Percentiles rank a stretch among this genome's conserved stretches.
Evolutionary conservation across 1,139 yeast genomes (phyloP).

Genomic region (Scheffersomyces illinoinensis): DNA sequence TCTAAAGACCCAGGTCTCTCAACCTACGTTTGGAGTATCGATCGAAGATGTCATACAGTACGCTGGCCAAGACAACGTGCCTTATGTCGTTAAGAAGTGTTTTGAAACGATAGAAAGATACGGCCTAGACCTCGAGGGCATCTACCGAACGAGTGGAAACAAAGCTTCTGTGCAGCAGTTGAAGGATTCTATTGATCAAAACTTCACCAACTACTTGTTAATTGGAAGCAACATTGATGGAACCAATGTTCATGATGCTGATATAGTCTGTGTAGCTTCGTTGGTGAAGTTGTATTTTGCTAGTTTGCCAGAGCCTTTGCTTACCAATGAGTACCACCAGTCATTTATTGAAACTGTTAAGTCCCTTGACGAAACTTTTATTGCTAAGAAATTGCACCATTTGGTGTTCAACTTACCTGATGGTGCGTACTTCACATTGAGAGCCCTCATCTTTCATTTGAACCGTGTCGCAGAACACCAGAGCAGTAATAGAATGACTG

Average conservation of each 20-base stretch:
- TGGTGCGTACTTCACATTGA: conserved; percentile 88
- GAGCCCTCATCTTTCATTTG: conserved; percentile 82
- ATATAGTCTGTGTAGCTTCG: conserved; percentile 73
- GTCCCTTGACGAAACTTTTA: conserved; percentile 46
- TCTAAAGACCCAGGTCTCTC: conserved; percentile 27
- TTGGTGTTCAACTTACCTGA: conserved; percentile 89
- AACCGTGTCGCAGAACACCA: conserved; percentile 70
- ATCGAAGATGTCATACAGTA: conserved; percentile 72
- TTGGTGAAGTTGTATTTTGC: conserved; percentile 67
- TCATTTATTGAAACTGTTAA: conserved; percentile 74
- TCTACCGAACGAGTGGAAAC: conserved; percentile 85
- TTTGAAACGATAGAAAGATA: conserved; percentile 80
- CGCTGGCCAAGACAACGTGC: conserved; percentile 86
- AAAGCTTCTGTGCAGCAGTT: conserved; percentile 71
- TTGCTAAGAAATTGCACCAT: conserved; percentile 80
- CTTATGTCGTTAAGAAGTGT: conserved; percentile 87
- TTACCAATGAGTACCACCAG: conserved; percentile 57
- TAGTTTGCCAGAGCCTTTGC: conserved; percentile 67
- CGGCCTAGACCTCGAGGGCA: conserved; percentile 85
- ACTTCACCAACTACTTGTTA: conserved; percentile 62
- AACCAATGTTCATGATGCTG: conserved; percentile 59
- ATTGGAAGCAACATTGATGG: conserved; percentile 47
- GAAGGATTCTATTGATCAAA: conserved; percentile 70
- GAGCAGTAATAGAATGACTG: conserved; percentile 73
- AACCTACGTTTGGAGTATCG: conserved; percentile 79